These are phyloP conservation scores for Fragaria iinumae DNA, from an alignment of 306 rosid species.

Conservation along the genomic window DNA sequence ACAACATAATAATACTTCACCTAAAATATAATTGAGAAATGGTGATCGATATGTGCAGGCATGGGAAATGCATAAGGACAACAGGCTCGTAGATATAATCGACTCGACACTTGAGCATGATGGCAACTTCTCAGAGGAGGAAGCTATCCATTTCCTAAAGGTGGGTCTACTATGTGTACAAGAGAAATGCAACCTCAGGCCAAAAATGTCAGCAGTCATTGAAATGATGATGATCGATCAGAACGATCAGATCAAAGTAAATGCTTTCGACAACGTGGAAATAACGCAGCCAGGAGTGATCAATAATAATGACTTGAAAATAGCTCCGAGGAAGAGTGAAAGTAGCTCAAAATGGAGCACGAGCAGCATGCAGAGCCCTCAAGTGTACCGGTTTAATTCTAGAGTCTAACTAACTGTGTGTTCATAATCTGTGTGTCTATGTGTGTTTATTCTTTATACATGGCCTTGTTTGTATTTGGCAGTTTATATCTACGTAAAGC, in stretches of 20 bases:
- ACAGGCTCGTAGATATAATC: constrained; percentile 26
- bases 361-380: constrained; percentile 15
- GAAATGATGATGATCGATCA: constrained; percentile 24
- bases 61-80: constrained; percentile 32
- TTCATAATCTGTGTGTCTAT: neutral
- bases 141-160: constrained; percentile 27
- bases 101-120: constrained; percentile 14
- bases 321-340: neutral
- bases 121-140: constrained; percentile 21
- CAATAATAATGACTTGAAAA: constrained; percentile 24
- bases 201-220: constrained; percentile 28
- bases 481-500: too few species aligned
- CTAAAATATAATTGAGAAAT: neutral
- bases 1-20: neutral
- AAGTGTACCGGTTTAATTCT: neutral
- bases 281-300: constrained; percentile 25
- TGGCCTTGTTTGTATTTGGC: neutral
- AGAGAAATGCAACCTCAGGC: constrained; percentile 30
- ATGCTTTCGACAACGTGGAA: constrained; percentile 6
- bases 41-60: constrained; percentile 18
- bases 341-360: neutral
- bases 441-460: neutral
- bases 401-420: neutral
- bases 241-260: constrained; percentile 1
- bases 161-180: constrained; percentile 35